phyloP scores from a whole-genome alignment of 169 alveolate genomes.

The Cryptosporidium sp. region DNA sequence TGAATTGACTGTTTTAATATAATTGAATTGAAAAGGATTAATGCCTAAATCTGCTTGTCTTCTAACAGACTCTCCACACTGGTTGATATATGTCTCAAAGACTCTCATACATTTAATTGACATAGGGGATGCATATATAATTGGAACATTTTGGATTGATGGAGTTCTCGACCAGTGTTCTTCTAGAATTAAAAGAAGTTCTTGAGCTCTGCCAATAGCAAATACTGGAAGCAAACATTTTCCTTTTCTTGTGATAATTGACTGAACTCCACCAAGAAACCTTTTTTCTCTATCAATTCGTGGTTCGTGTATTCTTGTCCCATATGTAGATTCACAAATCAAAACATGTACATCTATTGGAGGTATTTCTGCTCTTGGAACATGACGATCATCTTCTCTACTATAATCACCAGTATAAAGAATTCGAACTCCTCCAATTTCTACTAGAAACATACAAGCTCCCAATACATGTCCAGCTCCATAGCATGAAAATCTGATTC shows the following conservation, averaged over 20 bases:
- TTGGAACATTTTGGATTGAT: slow-evolving; percentile 92
- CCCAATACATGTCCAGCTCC: slow-evolving; percentile 99
- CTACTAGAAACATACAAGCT: slow-evolving; percentile 98
- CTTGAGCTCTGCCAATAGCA: slow-evolving; percentile 96
- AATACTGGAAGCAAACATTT: slow-evolving; percentile 96
- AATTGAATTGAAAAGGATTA: slow-evolving; percentile 94
- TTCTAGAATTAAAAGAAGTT: slow-evolving; percentile 93
- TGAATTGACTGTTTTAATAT: slow-evolving; percentile 81
- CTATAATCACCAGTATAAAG: slow-evolving; percentile 99
- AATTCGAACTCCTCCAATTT: slow-evolving; percentile 95
- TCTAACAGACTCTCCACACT: slow-evolving; percentile 94
- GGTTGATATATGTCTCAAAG: slow-evolving; percentile 94
- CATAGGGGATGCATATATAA: slow-evolving; percentile 94
- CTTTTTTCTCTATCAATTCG: slow-evolving; percentile 94
- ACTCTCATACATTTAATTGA: slow-evolving; percentile 94
- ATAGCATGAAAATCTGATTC: slow-evolving; percentile 93
- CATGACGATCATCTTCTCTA: slow-evolving; percentile 95
- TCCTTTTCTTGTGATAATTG: slow-evolving; percentile 90
- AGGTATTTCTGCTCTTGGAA: slow-evolving; percentile 96
- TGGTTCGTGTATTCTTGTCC: slow-evolving; percentile 96
- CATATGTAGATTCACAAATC: slow-evolving; percentile 98
- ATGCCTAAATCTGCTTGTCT: slow-evolving; percentile 83
- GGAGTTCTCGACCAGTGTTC: slow-evolving; percentile 95
- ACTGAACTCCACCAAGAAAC: slow-evolving; percentile 87
- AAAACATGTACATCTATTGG: slow-evolving; percentile 94